Conservation (phyloP, 306 rosid species). For the Fragaria vesca region DNA sequence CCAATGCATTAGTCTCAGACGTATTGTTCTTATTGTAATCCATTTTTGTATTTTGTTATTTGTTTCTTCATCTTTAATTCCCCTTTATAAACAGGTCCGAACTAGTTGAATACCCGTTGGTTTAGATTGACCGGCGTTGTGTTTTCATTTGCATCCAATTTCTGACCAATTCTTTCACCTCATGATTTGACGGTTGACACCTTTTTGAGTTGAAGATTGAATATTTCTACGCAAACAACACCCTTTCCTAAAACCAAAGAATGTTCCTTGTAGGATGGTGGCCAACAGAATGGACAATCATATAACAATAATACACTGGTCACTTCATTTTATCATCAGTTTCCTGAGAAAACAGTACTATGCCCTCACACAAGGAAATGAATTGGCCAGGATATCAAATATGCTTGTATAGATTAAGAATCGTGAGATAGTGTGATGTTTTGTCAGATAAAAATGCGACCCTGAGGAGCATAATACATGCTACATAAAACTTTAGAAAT, state of each 20-base stretch:
- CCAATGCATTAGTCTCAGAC: background rate
- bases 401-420: no score
- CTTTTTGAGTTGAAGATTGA: conserved; percentile 9
- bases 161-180: background rate
- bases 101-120: no score
- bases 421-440: no score
- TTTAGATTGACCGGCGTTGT: background rate
- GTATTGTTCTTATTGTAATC: background rate
- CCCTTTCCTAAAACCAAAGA: background rate
- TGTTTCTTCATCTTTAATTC: background rate
- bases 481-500: no score
- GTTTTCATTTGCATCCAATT: background rate
- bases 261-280: background rate
- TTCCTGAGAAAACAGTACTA: background rate
- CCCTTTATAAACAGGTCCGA: background rate
- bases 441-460: background rate
- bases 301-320: background rate
- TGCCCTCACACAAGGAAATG: background rate
- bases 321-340: background rate
- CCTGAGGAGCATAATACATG: background rate
- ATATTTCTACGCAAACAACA: background rate
- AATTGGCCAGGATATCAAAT: background rate
- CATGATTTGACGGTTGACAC: background rate
- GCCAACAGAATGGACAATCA: background rate
- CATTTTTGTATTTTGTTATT: background rate